phyloP scores from a whole-genome alignment of 106 monocot genomes.

The Phalaenopsis aphrodite region DNA sequence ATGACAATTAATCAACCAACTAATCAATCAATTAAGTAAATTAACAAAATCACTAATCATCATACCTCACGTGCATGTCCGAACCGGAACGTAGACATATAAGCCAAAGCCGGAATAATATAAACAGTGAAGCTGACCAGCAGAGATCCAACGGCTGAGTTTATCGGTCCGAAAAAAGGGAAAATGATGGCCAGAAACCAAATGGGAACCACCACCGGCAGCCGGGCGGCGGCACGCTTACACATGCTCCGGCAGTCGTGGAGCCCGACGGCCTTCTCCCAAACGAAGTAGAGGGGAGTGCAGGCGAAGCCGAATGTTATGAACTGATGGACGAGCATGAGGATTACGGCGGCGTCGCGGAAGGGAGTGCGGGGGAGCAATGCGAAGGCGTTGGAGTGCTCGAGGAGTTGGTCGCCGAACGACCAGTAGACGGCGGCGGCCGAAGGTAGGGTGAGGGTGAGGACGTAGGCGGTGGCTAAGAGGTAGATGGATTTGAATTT shows the following conservation, averaged over 20 bases:
- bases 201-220: conserved; percentile 87
- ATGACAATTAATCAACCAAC: too few species aligned
- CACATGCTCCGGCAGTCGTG: conserved; percentile 87
- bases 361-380: conserved; percentile 66
- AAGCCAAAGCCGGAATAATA: conserved; percentile 79
- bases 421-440: conserved; percentile 85
- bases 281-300: conserved; percentile 95
- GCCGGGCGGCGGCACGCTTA: conserved; percentile 79
- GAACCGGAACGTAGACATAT: conserved; percentile 81
- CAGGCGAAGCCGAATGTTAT: conserved; percentile 98
- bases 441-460: conserved; percentile 65
- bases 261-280: conserved; percentile 91
- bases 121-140: conserved; percentile 98
- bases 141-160: conserved; percentile 83
- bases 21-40: too few species aligned
- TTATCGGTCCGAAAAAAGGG: conserved; percentile 97
- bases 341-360: conserved; percentile 75
- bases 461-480: conserved; percentile 51
- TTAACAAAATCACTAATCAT: too few species aligned
- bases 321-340: conserved; percentile 97
- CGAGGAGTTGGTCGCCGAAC: conserved; percentile 77
- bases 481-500: conserved; percentile 71
- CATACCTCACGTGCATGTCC: conserved; percentile 70
- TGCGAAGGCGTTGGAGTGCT: conserved; percentile 80
- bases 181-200: conserved; percentile 99